Evolutionary conservation across 1,284 basidiomycete species (phyloP).

Genomic region (Naganishia albida): DNA sequence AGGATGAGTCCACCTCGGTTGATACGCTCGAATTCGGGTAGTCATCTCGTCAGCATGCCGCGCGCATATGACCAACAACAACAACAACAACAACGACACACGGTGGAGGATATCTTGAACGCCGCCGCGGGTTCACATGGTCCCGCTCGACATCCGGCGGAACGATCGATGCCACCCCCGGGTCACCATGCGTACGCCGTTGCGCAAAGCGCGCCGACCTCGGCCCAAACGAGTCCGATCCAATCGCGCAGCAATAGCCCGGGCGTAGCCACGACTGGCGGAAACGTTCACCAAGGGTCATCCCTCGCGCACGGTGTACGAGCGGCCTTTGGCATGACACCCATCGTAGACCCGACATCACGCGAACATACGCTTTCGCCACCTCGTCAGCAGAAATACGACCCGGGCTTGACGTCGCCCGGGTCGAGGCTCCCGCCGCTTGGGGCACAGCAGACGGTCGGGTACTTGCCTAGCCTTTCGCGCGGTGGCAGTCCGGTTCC

Average conservation of each 20-base stretch:
- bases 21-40: conserved; percentile 37
- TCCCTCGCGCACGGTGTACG: conserved; percentile 72
- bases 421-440: conserved; percentile 44
- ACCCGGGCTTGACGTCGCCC: conserved; percentile 37
- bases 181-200: conserved; percentile 40
- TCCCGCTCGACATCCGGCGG: conserved; percentile 13
- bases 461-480: conserved; percentile 42
- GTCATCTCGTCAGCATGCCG: conserved; percentile 26
- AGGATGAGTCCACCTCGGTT: conserved; percentile 32
- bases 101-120: conserved; percentile 56
- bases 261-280: conserved; percentile 25
- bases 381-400: conserved; percentile 38
- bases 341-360: conserved; percentile 60
- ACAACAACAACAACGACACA: conserved; percentile 39
- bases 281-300: conserved; percentile 7
- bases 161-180: conserved; percentile 50
- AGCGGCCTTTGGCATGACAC: conserved; percentile 84
- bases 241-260: conserved; percentile 35
- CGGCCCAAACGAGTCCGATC: conserved; percentile 46
- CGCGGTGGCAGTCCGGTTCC: conserved; percentile 40
- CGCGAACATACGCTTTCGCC: conserved; percentile 35
- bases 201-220: conserved; percentile 44
- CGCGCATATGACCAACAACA: conserved; percentile 15
- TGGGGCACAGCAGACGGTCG: conserved; percentile 30
- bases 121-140: conserved; percentile 34